These are phyloP conservation scores for Mycena vulgaris DNA, from an alignment of 768 basidiomycete genomes.

Conservation along the genomic window DNA sequence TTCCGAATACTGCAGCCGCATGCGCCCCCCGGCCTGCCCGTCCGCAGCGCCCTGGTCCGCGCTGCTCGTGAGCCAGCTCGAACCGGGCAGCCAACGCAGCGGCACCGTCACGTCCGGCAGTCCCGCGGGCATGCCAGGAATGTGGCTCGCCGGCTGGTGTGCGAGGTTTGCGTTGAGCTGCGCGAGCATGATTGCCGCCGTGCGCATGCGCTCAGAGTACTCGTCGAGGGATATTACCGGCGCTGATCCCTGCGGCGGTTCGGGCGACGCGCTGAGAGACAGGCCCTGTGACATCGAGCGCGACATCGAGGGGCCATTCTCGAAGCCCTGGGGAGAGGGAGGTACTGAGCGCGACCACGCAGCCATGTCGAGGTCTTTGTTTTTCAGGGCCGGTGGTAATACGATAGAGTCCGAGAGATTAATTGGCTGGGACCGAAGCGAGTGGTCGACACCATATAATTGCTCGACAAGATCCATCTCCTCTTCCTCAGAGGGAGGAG, in stretches of 20 bases:
- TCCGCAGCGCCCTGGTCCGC: conserved; percentile 40
- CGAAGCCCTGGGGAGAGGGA: conserved; percentile 46
- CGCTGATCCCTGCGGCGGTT: conserved; percentile 37
- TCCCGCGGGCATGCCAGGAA: conserved; percentile 34
- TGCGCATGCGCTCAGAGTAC: conserved; percentile 98
- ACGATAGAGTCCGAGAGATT: conserved; percentile 90
- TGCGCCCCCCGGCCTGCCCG: conserved; percentile 56
- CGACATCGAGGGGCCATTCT: conserved; percentile 33
- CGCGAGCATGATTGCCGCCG: conserved; percentile 98
- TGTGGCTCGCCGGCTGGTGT: conserved; percentile 37
- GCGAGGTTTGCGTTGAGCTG: conserved; percentile 90
- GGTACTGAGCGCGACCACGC: conserved; percentile 81
- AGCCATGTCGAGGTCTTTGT: conserved; percentile 89
- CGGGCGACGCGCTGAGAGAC: conserved; percentile 22
- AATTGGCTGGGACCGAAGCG: conserved; percentile 77
- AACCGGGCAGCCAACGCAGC: conserved; percentile 69
- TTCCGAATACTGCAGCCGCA: conserved; percentile 85
- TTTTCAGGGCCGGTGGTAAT: conserved; percentile 86
- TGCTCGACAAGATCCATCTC: conserved; percentile 99
- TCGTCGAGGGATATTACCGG: conserved; percentile 88
- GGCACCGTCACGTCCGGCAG: conserved; percentile 41
- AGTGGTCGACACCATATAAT: conserved; percentile 86
- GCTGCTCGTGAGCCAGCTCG: conserved; percentile 62
- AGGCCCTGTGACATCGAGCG: conserved; percentile 27
- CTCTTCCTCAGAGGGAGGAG: conserved; percentile 70